Base-by-base conservation (phyloP, 306 rosid species). In the Glycine tomentella region DNA sequence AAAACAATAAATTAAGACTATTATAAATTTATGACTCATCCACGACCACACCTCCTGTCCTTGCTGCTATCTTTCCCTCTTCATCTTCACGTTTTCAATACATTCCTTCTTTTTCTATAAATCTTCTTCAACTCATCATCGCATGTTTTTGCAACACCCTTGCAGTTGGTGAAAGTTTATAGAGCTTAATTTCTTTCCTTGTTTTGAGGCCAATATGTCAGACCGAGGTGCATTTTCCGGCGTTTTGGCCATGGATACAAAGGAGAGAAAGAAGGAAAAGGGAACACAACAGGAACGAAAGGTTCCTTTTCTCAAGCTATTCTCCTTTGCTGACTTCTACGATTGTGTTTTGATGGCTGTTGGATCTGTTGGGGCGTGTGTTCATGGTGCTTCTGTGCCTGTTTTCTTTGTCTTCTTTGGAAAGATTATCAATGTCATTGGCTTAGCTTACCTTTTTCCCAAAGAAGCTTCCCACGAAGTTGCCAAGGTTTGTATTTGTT, bases 351-450 rank as follows among this genome's bases (percentile, higher is more conserved):
- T 94, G 15, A 94, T 94, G 97, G 78, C 48, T 3, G 31, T 89
- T 52, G 98, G 97, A 31, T 87, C 94, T 1, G 38, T 92, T 40
- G 97, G 98, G 3, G 98, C 98, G 38, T 87, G 91, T 44, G 61
- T 92, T 78, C 98, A 94, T 77, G 98, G 98, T 2, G 97, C 94
- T 70, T 90, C 98, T 10, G 98, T 94, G 4, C 98, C 98, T 36
- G 81, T 94, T 57, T 94, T 94, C 93, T 92, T 94, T 67, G 83
- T 94, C 73, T 94, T 84, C 93, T 94, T 94, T 51, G 98, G 98
- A 6, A 88, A 92, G 73, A 59, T 94, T 52, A 94, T 94, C 49
- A 92, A 94, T 69, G 66, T 92, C 70, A 90, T 91, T 36, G 98
- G 96, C 13, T 65, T 94, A 81, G 97, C 96, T 81, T 91, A 91